A percentile compares a stretch with the other conserved stretches of the same genome.
phyloP scores from a whole-genome alignment of 179 eudicot species.

The Pouteria campechiana region DNA sequence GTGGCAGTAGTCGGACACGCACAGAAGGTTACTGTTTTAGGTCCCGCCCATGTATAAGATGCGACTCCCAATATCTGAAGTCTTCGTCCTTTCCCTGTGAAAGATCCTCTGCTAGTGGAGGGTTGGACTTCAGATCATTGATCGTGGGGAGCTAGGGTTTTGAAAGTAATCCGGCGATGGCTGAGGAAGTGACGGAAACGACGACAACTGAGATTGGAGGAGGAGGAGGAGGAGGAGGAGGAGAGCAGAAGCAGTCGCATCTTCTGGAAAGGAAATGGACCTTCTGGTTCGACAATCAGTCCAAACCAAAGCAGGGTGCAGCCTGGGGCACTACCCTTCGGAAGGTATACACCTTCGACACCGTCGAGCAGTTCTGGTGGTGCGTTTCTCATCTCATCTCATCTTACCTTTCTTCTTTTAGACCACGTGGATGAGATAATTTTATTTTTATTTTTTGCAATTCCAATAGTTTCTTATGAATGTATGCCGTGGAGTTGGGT shows the following conservation, averaged over 20 bases:
- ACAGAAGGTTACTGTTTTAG: too few species aligned
- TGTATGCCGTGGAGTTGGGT: too few species aligned
- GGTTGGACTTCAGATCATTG: too few species aligned
- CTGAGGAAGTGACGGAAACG: constrained; percentile 13
- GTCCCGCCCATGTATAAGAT: too few species aligned
- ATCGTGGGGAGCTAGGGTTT: too few species aligned
- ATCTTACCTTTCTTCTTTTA: not conserved
- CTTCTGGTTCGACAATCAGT: constrained; percentile 90
- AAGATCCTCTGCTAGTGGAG: too few species aligned
- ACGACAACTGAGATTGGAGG: constrained; percentile 17
- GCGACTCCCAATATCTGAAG: too few species aligned
- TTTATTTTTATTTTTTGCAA: not conserved
- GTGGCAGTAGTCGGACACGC: too few species aligned
- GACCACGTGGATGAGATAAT: too few species aligned
- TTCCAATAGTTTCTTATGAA: not conserved
- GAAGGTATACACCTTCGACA: constrained; percentile 68
- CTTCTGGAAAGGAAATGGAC: constrained; percentile 79
- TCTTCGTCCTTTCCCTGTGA: too few species aligned
- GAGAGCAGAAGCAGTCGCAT: constrained; percentile 40
- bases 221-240: constrained; percentile 12
- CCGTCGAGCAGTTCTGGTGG: constrained; percentile 97
- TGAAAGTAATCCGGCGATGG: too few species aligned
- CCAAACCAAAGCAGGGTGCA: constrained; percentile 87
- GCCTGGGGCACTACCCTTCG: constrained; percentile 81
- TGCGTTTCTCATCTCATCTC: constrained; percentile 4